Evolutionary conservation across 352 stramenopile genomes (phyloP), one percentile per base, ranked within the genome.

Genomic region (Phytophthora citrophthora): DNA sequence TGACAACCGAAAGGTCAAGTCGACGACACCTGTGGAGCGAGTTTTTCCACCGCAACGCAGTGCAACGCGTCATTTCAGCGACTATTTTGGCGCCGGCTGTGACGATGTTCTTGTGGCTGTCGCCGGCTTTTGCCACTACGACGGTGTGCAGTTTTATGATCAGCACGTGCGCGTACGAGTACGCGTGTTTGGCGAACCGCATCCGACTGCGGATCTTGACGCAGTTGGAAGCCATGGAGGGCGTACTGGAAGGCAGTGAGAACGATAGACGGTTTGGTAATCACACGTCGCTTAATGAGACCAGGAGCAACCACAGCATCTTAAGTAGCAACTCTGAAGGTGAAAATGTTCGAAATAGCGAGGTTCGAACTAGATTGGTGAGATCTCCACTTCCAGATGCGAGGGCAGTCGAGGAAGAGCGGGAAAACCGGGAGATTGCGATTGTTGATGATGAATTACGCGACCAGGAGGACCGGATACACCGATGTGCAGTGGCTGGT

Each of bases 71-170:
- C 39, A 41, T 90, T 20, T 93, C 83, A 10, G 79, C 81, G 24
- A 59, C 60, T 1, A 54, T 93, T 20, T 70, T 91, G 26, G 81
- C 76, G 18, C 79, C 81, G 12, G 57, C 78, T 0, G 79, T 93
- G 44, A 93, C 81, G 16, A 47, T 81, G 18, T 90, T 91, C 56
- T 63, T 93, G 13, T 88, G 81, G 81, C 36, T 77, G 31, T 90
- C 81, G 44, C 81, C 81, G 4, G 79, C 70, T 15, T 86, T 88
- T 51, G 81, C 78, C 0, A 89, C 79, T 11, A 77, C 79, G 27
- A 89, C 81, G 4, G 76, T 89, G 9, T 90, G 81, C 58, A 79
- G 72, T 40, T 83, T 86, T 23, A 61, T 90, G 34, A 81, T 70
- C 51, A 85, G 70, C 40, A 69, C 82, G 5, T 89, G 77, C 51